Conservation (phyloP, 1,284 basidiomycete species). For the Boletellus deceptivus region DNA sequence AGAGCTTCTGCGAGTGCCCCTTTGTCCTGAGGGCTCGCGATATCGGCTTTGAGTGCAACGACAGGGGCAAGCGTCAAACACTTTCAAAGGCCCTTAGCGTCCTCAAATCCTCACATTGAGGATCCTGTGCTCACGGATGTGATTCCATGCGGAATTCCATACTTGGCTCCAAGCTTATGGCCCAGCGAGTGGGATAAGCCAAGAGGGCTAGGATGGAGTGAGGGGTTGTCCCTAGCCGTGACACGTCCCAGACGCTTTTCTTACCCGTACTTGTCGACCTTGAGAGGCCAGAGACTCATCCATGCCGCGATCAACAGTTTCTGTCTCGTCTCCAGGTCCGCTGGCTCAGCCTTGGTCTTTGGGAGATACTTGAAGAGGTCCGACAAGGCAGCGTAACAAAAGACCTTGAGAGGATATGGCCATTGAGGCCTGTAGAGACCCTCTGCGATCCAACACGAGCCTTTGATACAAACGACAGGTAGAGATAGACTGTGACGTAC, state of each 20-base stretch:
- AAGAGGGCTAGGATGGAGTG: constrained; percentile 44
- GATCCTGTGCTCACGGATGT: constrained; percentile 56
- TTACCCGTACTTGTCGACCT: constrained; percentile 54
- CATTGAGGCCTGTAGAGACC: constrained; percentile 62
- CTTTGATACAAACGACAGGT: not conserved
- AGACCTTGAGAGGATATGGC: constrained; percentile 59
- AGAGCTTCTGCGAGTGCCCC: constrained; percentile 53
- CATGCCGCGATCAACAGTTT: constrained; percentile 73
- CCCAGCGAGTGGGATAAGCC: constrained; percentile 76
- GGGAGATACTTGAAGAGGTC: constrained; percentile 77
- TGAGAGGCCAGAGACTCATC: constrained; percentile 76
- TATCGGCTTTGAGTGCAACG: constrained; percentile 55
- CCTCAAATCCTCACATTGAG: constrained; percentile 12
- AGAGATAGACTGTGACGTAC: constrained; percentile 35
- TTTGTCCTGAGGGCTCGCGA: constrained; percentile 57
- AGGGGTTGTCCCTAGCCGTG: not conserved
- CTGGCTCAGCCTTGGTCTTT: constrained; percentile 56
- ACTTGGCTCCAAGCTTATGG: constrained; percentile 74
- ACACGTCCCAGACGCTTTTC: constrained; percentile 2
- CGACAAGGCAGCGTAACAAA: constrained; percentile 63
- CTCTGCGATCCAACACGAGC: constrained; percentile 41
- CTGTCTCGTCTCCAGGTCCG: constrained; percentile 59
- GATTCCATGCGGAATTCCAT: constrained; percentile 78
- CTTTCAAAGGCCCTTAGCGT: constrained; percentile 34
- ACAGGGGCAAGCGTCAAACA: constrained; percentile 74